Conservation (phyloP, 2,329 filamentous ascomycete genomes). For the Ophiostoma pallidulum region DNA sequence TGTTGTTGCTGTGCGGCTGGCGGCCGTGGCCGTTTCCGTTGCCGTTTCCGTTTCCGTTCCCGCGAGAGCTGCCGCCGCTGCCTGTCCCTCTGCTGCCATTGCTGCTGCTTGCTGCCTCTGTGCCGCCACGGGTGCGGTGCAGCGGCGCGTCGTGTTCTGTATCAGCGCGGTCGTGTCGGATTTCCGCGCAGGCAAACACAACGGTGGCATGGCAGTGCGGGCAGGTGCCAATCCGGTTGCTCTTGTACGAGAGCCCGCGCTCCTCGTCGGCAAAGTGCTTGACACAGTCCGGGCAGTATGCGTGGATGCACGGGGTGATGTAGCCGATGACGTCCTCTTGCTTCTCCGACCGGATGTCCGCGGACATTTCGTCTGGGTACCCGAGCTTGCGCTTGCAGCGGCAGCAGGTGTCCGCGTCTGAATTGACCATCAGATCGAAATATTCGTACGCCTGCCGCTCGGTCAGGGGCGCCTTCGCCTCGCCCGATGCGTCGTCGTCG, state of each 20-base stretch:
- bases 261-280: slow-evolving; percentile 47
- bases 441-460: slow-evolving; percentile 75
- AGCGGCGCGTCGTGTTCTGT: slow-evolving; percentile 46
- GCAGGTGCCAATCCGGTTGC: slow-evolving; percentile 46
- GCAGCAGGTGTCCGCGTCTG: slow-evolving; percentile 64
- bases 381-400: slow-evolving; percentile 59
- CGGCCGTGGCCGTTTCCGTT: not conserved
- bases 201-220: slow-evolving; percentile 58
- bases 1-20: not conserved
- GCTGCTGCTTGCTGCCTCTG: not conserved
- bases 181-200: slow-evolving; percentile 54
- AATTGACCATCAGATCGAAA: slow-evolving; percentile 75
- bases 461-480: slow-evolving; percentile 46
- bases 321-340: slow-evolving; percentile 60
- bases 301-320: slow-evolving; percentile 80
- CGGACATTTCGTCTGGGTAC: slow-evolving; percentile 28
- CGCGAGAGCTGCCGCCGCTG: too few species aligned
- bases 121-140: slow-evolving; percentile 19
- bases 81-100: not conserved
- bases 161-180: slow-evolving; percentile 54
- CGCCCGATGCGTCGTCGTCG: slow-evolving; percentile 42
- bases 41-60: not conserved
- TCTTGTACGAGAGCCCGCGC: slow-evolving; percentile 29
- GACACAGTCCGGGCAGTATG: slow-evolving; percentile 71
- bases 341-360: slow-evolving; percentile 45